Base-by-base conservation (phyloP, 768 basidiomycete genomes). In the Dioszegia aurantiaca region DNA sequence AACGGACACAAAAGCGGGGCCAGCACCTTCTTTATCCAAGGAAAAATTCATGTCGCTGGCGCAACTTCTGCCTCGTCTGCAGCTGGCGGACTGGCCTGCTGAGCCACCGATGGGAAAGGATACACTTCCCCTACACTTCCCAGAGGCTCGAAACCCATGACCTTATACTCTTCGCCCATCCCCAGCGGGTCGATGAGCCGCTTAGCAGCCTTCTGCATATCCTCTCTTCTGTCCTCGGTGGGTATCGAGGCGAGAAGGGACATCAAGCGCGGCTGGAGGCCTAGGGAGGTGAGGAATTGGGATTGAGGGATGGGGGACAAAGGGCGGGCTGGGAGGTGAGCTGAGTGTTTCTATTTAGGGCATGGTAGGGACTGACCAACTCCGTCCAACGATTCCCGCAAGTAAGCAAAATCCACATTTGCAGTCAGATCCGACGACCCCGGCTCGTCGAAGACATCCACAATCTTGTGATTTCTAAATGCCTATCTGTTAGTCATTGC, bases 401-500 rank as follows among this genome's bases (percentile, higher is more conserved):
- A 80, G 73, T 88, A 89, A 0, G 85, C 83, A 77, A 98, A 98
- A 77, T 99, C 93, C 46, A 99, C 94, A 69, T 98, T 95, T n/a
- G 88, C 86, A 0, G 95, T 99, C 45, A 98, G 78, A 75, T 99
- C 95, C 40, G 88, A 87, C 40, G 88, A 82, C 17, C 95, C 95
- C 0, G 93, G 92, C 10, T 81, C 79, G 52, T 87, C 81, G 70
- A 98, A 94, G 3, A 89, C 80, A 72, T 93, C 87, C 1, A 89
- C 87, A 14, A 90, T 84, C 58, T 85, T 82, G 72, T 98, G 95
- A 21, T 84, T 80, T 75, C 86, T 87, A 81, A 99, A 97, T 0
- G 88, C 95, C 93, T 97, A 59, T 1, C 2, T 11, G 21, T 9
- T 14, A 8, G 16, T 36, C 19, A 3, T 33, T 26, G 12, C 45